Conservation (phyloP, 768 basidiomycete species). For the Collybia sp. region DNA sequence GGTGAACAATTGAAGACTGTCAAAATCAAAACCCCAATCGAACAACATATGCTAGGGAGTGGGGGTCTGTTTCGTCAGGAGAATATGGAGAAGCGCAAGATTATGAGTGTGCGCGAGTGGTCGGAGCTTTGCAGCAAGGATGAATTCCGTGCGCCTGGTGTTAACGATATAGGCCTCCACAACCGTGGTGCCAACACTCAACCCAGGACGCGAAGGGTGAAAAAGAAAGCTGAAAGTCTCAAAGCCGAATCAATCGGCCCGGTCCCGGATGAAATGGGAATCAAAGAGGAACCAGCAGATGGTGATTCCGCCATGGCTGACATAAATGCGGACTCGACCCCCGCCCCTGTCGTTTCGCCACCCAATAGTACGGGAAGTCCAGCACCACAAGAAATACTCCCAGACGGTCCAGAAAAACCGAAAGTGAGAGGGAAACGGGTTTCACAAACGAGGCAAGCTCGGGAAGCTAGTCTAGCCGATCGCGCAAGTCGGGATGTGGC, state of each 20-base stretch:
- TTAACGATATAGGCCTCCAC: slow-evolving; percentile 60
- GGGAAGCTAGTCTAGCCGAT: slow-evolving; percentile 45
- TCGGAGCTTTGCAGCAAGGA: slow-evolving; percentile 69
- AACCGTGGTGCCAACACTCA: slow-evolving; percentile 30
- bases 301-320: slow-evolving; percentile 21
- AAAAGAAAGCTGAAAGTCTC: slow-evolving; percentile 32
- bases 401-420: slow-evolving; percentile 18
- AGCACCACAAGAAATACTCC: slow-evolving; percentile 12
- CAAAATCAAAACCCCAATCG: slow-evolving; percentile 86
- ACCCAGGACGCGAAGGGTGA: slow-evolving; percentile 32
- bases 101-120: slow-evolving; percentile 88
- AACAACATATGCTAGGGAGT: slow-evolving; percentile 86
- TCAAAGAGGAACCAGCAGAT: slow-evolving; percentile 48
- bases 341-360: slow-evolving; percentile 27
- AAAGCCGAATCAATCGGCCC: slow-evolving; percentile 41
- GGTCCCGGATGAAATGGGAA: slow-evolving; percentile 24
- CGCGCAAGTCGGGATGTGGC: slow-evolving; percentile 37
- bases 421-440: slow-evolving; percentile 28
- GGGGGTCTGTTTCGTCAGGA: slow-evolving; percentile 86
- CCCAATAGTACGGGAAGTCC: slow-evolving; percentile 34
- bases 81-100: slow-evolving; percentile 83
- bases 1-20: slow-evolving; percentile 66
- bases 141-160: slow-evolving; percentile 70
- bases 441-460: slow-evolving; percentile 41
- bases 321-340: slow-evolving; percentile 14